Conservation (phyloP, 306 rosid species). For the Cicer cuneatum region DNA sequence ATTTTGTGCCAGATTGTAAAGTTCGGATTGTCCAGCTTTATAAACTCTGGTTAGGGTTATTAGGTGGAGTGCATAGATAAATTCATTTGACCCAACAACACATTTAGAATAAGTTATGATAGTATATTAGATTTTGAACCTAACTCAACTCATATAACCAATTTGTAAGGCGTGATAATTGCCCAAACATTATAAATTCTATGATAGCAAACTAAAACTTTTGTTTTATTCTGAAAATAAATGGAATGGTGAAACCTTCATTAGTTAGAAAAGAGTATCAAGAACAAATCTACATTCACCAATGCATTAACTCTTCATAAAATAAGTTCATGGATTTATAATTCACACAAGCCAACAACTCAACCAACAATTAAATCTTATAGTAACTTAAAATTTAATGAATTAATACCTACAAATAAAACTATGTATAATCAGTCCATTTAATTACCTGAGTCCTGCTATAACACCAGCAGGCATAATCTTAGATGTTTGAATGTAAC, state of each 20-base stretch:
- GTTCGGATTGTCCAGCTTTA: not conserved
- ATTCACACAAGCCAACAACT: constrained; percentile 17
- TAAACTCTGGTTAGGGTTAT: not conserved
- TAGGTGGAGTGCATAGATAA: not conserved
- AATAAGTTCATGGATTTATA: constrained; percentile 2
- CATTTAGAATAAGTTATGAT: not conserved
- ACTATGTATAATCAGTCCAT: not conserved
- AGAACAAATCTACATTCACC: not conserved
- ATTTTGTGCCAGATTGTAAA: not conserved
- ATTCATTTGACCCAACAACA: not conserved
- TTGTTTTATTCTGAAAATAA: constrained; percentile 19
- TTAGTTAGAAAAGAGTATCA: not conserved
- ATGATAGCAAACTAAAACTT: not conserved
- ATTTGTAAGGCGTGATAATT: not conserved
- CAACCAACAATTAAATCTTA: not conserved
- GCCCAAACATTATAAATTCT: not conserved
- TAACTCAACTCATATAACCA: not conserved
- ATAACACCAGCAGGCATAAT: constrained; percentile 90
- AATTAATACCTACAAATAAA: constrained; percentile 11
- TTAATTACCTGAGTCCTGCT: constrained; percentile 79
- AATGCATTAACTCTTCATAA: constrained; percentile 29
- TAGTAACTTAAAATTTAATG: not conserved
- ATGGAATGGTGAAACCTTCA: constrained; percentile 25
- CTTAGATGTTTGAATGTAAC: constrained; percentile 77
- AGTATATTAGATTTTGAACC: not conserved